A percentile compares a stretch with the other conserved stretches of the same genome.
These are phyloP conservation scores for Clavispora asparagi DNA, from an alignment of 805 yeast genomes.

Conservation along the genomic window DNA sequence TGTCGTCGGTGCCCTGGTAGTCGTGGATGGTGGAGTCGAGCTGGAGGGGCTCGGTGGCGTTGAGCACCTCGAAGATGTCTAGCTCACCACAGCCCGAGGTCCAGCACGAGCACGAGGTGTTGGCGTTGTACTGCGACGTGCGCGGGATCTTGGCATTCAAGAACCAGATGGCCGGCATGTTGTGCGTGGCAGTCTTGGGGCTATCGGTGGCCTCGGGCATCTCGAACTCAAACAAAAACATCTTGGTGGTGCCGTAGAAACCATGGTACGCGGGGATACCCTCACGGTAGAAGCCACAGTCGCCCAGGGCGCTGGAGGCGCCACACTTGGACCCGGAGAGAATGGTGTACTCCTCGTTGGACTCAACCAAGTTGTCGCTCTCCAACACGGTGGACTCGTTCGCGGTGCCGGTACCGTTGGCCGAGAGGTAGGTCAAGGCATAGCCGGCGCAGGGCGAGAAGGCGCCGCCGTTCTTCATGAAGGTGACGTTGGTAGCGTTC, in stretches of 20 bases:
- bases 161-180: conserved; percentile 77
- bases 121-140: conserved; percentile 63
- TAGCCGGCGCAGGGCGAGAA: conserved; percentile 61
- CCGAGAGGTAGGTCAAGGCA: conserved; percentile 58
- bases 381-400: conserved; percentile 43
- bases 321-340: conserved; percentile 58
- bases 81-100: conserved; percentile 74
- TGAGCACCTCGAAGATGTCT: conserved; percentile 72
- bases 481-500: conserved; percentile 60
- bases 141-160: conserved; percentile 69
- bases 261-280: conserved; percentile 76
- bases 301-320: conserved; percentile 45
- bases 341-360: conserved; percentile 57
- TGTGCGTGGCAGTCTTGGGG: conserved; percentile 31
- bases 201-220: conserved; percentile 54
- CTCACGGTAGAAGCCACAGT: conserved; percentile 72
- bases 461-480: conserved; percentile 58
- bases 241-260: conserved; percentile 57
- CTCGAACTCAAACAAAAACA: conserved; percentile 67
- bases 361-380: conserved; percentile 43
- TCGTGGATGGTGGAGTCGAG: conserved; percentile 69
- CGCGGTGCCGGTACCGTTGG: conserved; percentile 51
- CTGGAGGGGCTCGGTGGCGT: conserved; percentile 49
- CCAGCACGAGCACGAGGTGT: conserved; percentile 70
- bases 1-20: conserved; percentile 64